These are phyloP conservation scores for Lactifluus subvellereus DNA, from an alignment of 768 basidiomycete genomes.

Conservation along the genomic window DNA sequence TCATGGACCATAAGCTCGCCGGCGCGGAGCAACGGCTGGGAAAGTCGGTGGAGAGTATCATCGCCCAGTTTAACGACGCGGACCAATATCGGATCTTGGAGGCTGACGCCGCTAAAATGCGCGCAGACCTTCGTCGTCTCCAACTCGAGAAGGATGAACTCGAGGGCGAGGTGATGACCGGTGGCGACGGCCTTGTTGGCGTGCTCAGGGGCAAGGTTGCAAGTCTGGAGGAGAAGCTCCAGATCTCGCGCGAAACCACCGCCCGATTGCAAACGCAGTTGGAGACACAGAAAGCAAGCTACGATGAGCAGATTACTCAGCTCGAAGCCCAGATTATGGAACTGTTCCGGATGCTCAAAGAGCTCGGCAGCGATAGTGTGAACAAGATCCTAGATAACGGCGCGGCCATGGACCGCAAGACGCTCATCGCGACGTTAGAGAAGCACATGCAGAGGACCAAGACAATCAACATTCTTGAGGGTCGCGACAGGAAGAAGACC, in stretches of 20 bases:
- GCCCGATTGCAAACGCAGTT: slow-evolving; percentile 71
- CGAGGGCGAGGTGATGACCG: slow-evolving; percentile 75
- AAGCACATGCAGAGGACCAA: slow-evolving; percentile 77
- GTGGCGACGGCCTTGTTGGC: slow-evolving; percentile 80
- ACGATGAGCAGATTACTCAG: slow-evolving; percentile 82
- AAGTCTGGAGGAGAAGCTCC: slow-evolving; percentile 71
- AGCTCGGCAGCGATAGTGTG: slow-evolving; percentile 63
- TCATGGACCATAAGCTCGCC: slow-evolving; percentile 83
- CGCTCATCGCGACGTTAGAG: slow-evolving; percentile 74
- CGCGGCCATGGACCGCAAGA: slow-evolving; percentile 68
- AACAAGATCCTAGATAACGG: slow-evolving; percentile 61
- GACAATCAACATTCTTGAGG: slow-evolving; percentile 83
- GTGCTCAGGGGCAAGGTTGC: slow-evolving; percentile 65
- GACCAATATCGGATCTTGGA: slow-evolving; percentile 76
- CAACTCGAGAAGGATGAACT: slow-evolving; percentile 79
- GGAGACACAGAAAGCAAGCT: slow-evolving; percentile 66
- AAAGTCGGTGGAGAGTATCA: slow-evolving; percentile 81
- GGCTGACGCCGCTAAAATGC: slow-evolving; percentile 67
- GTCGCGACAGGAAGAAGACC: slow-evolving; percentile 40
- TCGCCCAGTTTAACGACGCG: slow-evolving; percentile 85
- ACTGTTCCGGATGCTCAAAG: slow-evolving; percentile 88
- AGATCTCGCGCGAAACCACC: slow-evolving; percentile 72
- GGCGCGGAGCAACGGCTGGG: slow-evolving; percentile 84
- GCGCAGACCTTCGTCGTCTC: slow-evolving; percentile 54
- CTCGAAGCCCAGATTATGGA: slow-evolving; percentile 92